A percentile compares a stretch with the other conserved stretches of the same genome.
These are phyloP conservation scores for Cunninghamia lanceolata DNA, from an alignment of 75 land plant species.

Conservation along the genomic window DNA sequence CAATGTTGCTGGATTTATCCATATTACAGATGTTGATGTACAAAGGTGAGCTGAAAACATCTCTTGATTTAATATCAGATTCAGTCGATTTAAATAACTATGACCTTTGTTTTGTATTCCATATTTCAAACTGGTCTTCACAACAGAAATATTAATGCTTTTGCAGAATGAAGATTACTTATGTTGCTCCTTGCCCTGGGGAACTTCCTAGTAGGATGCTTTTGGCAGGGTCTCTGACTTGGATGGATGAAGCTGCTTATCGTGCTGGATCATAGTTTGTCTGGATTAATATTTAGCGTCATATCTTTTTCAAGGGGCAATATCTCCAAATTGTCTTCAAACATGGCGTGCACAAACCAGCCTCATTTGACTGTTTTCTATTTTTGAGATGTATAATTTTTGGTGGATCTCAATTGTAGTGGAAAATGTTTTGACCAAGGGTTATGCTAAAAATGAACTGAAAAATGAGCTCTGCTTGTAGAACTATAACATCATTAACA, in stretches of 20 bases:
- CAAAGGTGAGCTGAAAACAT: slow-evolving; percentile 51
- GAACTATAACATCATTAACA: not conserved
- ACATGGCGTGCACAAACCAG: not conserved
- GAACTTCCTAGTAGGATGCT: slow-evolving; percentile 73
- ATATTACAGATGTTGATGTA: slow-evolving; percentile 83
- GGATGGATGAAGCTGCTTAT: slow-evolving; percentile 46
- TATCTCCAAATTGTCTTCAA: not conserved
- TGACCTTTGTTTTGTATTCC: not conserved
- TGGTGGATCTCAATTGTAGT: not conserved
- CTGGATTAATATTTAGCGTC: not conserved
- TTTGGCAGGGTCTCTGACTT: slow-evolving; percentile 70
- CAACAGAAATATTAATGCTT: not conserved
- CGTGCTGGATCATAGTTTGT: not conserved
- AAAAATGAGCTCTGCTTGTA: not conserved
- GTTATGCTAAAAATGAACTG: not conserved
- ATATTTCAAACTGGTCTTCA: slow-evolving; percentile 1
- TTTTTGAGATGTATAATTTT: not conserved
- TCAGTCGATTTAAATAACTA: not conserved
- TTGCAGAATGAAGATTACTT: slow-evolving; percentile 83
- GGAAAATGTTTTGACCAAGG: not conserved
- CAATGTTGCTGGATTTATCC: slow-evolving; percentile 96
- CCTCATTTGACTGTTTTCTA: not conserved
- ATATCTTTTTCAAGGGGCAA: not conserved
- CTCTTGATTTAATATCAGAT: slow-evolving; percentile 1
- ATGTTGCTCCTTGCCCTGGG: slow-evolving; percentile 94